Percentiles rank a stretch among this genome's conserved stretches.
Conservation (phyloP, 208 protist species). For the Leishmania aethiopica region DNA sequence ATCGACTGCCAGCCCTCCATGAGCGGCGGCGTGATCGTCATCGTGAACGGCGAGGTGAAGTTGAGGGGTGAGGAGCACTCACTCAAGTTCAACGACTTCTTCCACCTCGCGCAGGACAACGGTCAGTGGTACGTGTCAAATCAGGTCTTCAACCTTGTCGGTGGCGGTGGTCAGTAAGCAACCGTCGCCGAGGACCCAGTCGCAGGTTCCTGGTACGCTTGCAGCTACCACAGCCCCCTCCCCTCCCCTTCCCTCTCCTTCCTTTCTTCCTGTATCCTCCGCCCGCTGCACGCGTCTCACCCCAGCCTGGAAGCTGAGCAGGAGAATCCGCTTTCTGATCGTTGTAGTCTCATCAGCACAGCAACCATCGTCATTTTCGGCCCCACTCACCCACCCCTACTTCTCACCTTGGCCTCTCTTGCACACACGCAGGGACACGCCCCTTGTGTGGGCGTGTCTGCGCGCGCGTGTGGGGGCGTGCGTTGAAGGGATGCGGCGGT, state of each 20-base stretch:
- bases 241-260: not conserved
- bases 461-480: not conserved
- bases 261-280: not conserved
- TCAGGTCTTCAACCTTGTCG: conserved; percentile 90
- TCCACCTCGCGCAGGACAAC: conserved; percentile 76
- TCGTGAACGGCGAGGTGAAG: conserved; percentile 86
- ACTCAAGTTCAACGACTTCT: conserved; percentile 91
- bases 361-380: not conserved
- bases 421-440: not conserved
- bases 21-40: conserved; percentile 72
- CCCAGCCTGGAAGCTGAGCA: not conserved
- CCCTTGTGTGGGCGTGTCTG: not conserved
- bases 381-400: not conserved
- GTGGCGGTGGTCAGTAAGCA: conserved; percentile 70
- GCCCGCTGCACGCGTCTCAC: not conserved
- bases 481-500: no score
- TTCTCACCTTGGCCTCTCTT: not conserved
- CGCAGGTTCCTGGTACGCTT: not conserved
- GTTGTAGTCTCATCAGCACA: not conserved
- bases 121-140: conserved; percentile 89
- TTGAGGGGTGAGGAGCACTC: conserved; percentile 81
- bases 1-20: conserved; percentile 85
- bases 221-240: not conserved
- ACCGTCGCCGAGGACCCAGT: not conserved
- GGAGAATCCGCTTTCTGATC: not conserved